A percentile compares a stretch with the other conserved stretches of the same genome.
Conservation (phyloP, 1,284 basidiomycete species). For the Heterobasidion occidentale region DNA sequence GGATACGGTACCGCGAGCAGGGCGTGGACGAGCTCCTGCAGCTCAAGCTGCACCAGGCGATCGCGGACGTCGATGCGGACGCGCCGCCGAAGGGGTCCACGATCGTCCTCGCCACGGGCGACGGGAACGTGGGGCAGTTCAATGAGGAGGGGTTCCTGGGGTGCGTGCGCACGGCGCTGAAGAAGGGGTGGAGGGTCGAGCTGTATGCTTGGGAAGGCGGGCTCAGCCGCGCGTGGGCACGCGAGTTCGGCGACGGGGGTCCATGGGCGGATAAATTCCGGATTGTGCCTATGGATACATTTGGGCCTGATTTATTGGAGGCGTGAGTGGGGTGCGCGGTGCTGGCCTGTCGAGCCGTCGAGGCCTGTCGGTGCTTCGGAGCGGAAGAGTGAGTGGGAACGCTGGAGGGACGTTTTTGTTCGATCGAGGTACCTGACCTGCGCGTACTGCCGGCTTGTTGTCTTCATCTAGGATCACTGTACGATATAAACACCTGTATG, state of each 20-base stretch:
- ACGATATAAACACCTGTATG: background rate
- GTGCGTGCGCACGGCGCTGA: constrained; percentile 72
- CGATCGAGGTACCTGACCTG: background rate
- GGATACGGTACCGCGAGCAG: constrained; percentile 5
- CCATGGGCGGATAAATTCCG: constrained; percentile 17
- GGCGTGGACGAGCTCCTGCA: constrained; percentile 2
- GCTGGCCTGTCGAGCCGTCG: background rate
- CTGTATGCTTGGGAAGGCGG: constrained; percentile 81
- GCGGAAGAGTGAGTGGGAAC: background rate
- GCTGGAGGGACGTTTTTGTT: background rate
- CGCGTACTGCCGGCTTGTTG: background rate
- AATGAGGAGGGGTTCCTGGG: constrained; percentile 85
- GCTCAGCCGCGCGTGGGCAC: constrained; percentile 62
- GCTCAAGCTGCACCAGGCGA: constrained; percentile 1
- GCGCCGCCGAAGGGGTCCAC: constrained; percentile 55
- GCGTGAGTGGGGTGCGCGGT: constrained; percentile 8
- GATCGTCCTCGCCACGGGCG: constrained; percentile 84
- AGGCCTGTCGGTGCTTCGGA: background rate
- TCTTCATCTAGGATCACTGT: background rate
- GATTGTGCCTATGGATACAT: constrained; percentile 22
- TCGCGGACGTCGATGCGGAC: constrained; percentile 30
- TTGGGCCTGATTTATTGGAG: constrained; percentile 24
- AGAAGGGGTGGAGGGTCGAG: constrained; percentile 83
- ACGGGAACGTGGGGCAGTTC: constrained; percentile 83
- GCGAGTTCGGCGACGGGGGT: constrained; percentile 36